Percentiles rank a stretch among this genome's conserved stretches.
Conservation (phyloP, 345 rosid species). For the Syzygium aqueum region DNA sequence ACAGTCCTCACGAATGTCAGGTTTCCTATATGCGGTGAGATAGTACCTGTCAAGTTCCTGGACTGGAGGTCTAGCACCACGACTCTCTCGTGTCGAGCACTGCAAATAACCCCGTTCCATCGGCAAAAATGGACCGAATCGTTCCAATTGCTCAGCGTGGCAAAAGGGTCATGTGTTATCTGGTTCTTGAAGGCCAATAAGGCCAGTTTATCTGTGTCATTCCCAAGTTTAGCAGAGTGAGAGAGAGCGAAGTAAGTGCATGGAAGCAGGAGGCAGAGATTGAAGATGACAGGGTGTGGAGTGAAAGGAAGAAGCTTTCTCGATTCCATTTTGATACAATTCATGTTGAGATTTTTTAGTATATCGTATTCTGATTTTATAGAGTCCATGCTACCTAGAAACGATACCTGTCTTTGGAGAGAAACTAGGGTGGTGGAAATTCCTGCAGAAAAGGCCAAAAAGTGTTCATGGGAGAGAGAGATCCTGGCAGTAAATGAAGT, state of each 20-base stretch:
- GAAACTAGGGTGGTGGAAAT: not conserved
- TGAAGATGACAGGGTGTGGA: not conserved
- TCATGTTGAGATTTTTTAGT: not conserved
- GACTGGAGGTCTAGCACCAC: constrained; percentile 1
- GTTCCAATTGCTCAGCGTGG: constrained; percentile 11
- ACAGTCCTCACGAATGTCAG: constrained; percentile 8
- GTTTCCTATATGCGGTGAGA: constrained; percentile 19
- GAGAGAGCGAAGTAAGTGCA: not conserved
- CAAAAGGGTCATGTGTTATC: not conserved
- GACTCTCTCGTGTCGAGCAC: constrained; percentile 8
- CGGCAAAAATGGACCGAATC: constrained; percentile 7
- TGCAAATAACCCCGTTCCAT: constrained; percentile 18
- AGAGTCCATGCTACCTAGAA: not conserved
- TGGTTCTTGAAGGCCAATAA: constrained; percentile 6
- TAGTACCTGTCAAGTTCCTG: constrained; percentile 10
- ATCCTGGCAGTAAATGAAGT: not conserved
- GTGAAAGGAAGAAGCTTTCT: not conserved
- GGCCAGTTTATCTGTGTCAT: constrained; percentile 13
- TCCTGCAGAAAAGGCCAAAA: not conserved
- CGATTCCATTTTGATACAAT: not conserved
- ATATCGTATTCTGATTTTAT: not conserved
- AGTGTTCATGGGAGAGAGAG: not conserved
- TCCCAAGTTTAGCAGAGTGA: not conserved
- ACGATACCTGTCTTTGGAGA: not conserved
- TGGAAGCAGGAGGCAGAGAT: not conserved